A percentile compares a stretch with the other conserved stretches of the same genome.
These are phyloP conservation scores for Lagenidium giganteum DNA, from an alignment of 352 stramenopile species.

Conservation along the genomic window DNA sequence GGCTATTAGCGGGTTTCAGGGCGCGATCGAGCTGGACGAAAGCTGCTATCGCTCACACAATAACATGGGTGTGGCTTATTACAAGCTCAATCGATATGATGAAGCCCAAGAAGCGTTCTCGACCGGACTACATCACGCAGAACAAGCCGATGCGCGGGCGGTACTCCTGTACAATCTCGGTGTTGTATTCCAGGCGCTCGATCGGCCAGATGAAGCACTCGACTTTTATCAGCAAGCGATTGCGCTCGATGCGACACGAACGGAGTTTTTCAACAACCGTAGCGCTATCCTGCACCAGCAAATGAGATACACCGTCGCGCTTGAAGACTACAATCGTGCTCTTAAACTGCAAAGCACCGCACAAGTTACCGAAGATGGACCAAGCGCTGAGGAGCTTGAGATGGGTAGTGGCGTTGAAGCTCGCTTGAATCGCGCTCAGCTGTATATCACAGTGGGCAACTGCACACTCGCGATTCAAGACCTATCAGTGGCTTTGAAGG, in stretches of 20 bases:
- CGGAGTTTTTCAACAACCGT: conserved; percentile 55
- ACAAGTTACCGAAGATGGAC: not conserved
- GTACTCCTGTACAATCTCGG: conserved; percentile 48
- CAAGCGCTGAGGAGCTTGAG: not conserved
- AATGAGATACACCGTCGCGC: conserved; percentile 36
- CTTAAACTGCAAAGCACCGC: conserved; percentile 12
- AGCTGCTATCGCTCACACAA: conserved; percentile 31
- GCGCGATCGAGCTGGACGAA: conserved; percentile 39
- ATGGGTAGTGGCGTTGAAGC: conserved; percentile 25
- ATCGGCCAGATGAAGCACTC: conserved; percentile 33
- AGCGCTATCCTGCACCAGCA: conserved; percentile 49
- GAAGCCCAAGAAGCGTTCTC: conserved; percentile 41
- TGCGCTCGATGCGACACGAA: conserved; percentile 23
- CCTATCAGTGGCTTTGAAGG: conserved; percentile 16
- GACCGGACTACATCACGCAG: conserved; percentile 23
- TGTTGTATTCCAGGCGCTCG: conserved; percentile 28
- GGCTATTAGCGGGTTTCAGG: conserved; percentile 35
- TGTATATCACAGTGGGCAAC: conserved; percentile 46
- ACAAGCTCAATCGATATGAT: conserved; percentile 32
- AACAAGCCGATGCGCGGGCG: conserved; percentile 17
- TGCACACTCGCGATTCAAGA: conserved; percentile 37
- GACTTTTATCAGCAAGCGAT: conserved; percentile 55
- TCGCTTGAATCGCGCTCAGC: conserved; percentile 43
- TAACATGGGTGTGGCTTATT: conserved; percentile 44
- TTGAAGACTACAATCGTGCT: conserved; percentile 51